phyloP scores from a whole-genome alignment of 495 filamentous ascomycete genomes.

The Penicillium daleae region DNA sequence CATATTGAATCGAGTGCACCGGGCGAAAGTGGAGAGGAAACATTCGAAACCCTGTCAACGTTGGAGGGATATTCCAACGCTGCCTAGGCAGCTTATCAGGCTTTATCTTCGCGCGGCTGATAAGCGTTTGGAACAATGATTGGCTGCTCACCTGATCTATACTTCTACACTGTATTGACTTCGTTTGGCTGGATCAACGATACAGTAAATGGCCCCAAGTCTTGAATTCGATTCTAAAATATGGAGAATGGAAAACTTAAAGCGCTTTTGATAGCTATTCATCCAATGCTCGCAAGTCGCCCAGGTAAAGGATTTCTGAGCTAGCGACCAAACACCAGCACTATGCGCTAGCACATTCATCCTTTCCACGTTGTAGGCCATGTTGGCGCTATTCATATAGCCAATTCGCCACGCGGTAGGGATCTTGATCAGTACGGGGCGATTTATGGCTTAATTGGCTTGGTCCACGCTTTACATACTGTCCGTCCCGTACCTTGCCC shows the following conservation, averaged over 20 bases:
- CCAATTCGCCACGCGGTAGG: conserved; percentile 16
- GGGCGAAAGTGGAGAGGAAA: not conserved
- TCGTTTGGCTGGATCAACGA: too few relatives aligned
- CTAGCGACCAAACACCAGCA: too few relatives aligned
- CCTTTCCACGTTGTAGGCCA: not conserved
- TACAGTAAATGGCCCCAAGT: too few relatives aligned
- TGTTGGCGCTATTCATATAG: conserved; percentile 18
- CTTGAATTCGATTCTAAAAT: too few relatives aligned
- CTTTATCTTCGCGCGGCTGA: not conserved
- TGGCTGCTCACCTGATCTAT: not conserved
- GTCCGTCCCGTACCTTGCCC: conserved; percentile 54
- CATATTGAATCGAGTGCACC: not conserved
- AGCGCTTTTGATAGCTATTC: too few relatives aligned
- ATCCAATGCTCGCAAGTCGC: too few relatives aligned
- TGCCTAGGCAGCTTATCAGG: not conserved
- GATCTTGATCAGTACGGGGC: conserved; percentile 8
- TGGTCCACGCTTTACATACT: conserved; percentile 55
- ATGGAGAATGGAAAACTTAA: too few relatives aligned
- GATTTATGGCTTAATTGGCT: conserved; percentile 15
- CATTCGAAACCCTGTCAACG: not conserved
- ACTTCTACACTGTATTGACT: too few relatives aligned
- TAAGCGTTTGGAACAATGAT: not conserved
- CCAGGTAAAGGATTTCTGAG: too few relatives aligned
- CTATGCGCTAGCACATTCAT: not conserved
- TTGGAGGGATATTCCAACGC: not conserved